phyloP scores from a whole-genome alignment of 2,329 filamentous ascomycete genomes.

The Exophiala sp. region DNA sequence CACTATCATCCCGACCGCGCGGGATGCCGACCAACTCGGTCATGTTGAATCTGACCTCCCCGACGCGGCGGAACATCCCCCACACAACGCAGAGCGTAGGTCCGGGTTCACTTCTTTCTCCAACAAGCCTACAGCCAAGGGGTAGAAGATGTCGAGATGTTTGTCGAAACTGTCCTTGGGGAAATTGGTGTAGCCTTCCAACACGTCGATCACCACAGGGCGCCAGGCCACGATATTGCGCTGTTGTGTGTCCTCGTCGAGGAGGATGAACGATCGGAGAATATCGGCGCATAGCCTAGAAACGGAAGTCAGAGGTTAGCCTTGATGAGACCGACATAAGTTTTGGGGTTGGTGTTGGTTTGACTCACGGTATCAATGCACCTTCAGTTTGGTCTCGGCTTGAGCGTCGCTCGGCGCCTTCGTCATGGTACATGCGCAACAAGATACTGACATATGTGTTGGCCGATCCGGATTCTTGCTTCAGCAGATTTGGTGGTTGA shows the following conservation, averaged over 20 bases:
- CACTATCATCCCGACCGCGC: conserved; percentile 23
- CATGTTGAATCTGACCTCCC: conserved; percentile 61
- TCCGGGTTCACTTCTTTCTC: conserved; percentile 75
- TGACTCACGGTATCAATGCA: conserved; percentile 70
- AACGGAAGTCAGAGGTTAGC: conserved; percentile 1
- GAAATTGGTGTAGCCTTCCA: conserved; percentile 87
- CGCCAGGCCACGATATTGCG: conserved; percentile 96
- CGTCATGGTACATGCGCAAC: conserved; percentile 94
- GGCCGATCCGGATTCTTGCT: conserved; percentile 89
- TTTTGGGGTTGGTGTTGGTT: background rate
- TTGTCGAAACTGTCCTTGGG: conserved; percentile 70
- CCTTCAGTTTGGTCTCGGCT: conserved; percentile 79
- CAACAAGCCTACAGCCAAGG: conserved; percentile 74
- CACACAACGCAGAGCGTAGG: conserved; percentile 74
- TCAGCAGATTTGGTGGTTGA: conserved; percentile 92
- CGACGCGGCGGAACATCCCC: conserved; percentile 70
- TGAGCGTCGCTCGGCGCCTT: conserved; percentile 70
- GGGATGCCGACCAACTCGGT: conserved; percentile 28
- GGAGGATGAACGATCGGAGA: conserved; percentile 70
- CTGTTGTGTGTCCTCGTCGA: conserved; percentile 95
- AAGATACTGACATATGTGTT: conserved; percentile 94
- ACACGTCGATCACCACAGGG: conserved; percentile 90
- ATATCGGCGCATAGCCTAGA: conserved; percentile 80
- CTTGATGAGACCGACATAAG: background rate
- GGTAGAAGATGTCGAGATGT: conserved; percentile 78